Percentiles rank a stretch among this genome's conserved stretches.
These are phyloP conservation scores for Fagopyrum homotropicum DNA, from an alignment of 148 eudicot genomes.

Conservation along the genomic window DNA sequence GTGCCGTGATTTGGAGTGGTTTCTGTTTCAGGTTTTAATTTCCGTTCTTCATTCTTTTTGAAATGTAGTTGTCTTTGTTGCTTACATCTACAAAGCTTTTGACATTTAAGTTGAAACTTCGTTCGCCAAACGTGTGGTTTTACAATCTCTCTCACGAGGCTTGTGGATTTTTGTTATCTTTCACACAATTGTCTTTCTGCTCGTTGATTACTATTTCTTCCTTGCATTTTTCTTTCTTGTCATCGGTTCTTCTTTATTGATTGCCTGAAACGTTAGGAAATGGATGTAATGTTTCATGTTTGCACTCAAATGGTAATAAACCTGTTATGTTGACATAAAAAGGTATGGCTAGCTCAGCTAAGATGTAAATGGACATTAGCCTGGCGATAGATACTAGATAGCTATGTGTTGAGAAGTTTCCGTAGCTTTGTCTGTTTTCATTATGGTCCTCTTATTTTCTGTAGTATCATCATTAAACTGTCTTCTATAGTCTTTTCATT, in stretches of 20 bases:
- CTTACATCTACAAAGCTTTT: neutral
- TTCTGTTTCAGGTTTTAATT: neutral
- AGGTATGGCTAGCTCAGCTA: neutral
- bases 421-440: neutral
- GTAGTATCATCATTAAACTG: neutral
- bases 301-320: neutral
- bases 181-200: neutral
- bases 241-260: neutral
- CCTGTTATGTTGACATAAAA: neutral
- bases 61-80: neutral
- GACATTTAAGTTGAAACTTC: neutral
- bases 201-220: neutral
- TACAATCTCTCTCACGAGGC: neutral
- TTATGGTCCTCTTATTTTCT: neutral
- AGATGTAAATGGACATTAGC: neutral
- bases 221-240: neutral
- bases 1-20: slow-evolving; percentile 5
- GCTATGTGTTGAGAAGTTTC: neutral
- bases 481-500: neutral
- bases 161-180: neutral
- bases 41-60: neutral
- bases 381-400: slow-evolving; percentile 3
- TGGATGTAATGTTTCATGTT: neutral
- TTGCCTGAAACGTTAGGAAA: neutral
- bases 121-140: neutral